Conservation (phyloP, 148 eudicot genomes). For the Rhododendron vialii region DNA sequence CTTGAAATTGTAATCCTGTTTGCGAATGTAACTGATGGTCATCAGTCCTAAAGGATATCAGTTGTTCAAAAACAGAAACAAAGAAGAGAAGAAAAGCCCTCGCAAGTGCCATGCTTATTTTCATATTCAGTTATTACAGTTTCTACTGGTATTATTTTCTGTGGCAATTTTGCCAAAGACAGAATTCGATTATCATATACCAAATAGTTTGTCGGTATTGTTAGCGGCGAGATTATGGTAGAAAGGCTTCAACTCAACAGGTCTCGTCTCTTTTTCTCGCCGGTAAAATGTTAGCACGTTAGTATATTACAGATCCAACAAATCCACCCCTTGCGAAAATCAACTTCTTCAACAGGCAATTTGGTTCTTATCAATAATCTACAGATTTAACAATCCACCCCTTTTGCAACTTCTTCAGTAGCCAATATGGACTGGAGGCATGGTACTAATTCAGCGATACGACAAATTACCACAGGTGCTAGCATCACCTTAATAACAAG, state of each 20-base stretch:
- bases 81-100: no score
- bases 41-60: no score
- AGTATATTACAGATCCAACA: not conserved
- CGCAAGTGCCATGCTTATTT: no score
- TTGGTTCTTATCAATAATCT: no score
- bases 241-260: not conserved
- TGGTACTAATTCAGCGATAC: not conserved
- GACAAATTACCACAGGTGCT: not conserved
- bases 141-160: not conserved
- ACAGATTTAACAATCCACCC: not conserved
- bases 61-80: no score
- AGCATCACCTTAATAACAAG: not conserved
- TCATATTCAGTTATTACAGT: not conserved
- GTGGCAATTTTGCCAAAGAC: not conserved
- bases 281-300: not conserved
- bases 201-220: not conserved
- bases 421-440: not conserved
- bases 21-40: no score
- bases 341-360: not conserved
- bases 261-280: not conserved
- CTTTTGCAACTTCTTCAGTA: not conserved
- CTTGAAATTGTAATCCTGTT: no score
- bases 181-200: no score
- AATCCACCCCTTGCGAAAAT: not conserved
- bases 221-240: not conserved